A percentile compares a stretch with the other conserved stretches of the same genome.
Evolutionary conservation across 106 monocot genomes (phyloP).

Genomic region (Dioscorea zingiberensis): DNA sequence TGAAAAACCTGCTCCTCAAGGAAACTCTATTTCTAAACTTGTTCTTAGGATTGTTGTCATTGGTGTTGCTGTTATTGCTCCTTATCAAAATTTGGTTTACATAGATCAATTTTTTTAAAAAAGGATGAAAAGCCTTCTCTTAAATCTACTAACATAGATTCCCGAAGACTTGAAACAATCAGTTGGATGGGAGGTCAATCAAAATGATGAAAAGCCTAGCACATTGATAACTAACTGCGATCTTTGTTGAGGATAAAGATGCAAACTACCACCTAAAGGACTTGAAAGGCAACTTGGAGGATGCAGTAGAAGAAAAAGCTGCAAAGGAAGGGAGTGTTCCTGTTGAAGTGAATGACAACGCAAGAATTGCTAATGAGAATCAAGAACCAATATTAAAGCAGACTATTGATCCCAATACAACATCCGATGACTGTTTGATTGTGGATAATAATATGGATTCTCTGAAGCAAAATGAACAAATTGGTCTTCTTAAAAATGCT

Average conservation of each 20-base stretch:
- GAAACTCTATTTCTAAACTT: constrained; percentile 27
- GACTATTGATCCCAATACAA: constrained; percentile 8
- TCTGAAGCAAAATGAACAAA: constrained; percentile 8
- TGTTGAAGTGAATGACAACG: constrained; percentile 20
- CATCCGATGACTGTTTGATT: constrained; percentile 7
- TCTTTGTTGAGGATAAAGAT: constrained; percentile 14
- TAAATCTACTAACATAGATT: constrained; percentile 4
- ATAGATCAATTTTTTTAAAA: constrained; percentile 18
- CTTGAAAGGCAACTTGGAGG: constrained; percentile 6
- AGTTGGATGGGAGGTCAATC: constrained; percentile 10
- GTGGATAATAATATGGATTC: background rate
- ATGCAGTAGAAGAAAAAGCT: constrained; percentile 4
- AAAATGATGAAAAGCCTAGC: constrained; percentile 12
- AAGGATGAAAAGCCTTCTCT: constrained; percentile 22
- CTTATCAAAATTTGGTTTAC: constrained; percentile 49
- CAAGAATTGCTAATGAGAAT: constrained; percentile 10
- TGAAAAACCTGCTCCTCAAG: constrained; percentile 21
- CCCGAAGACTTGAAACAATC: constrained; percentile 16
- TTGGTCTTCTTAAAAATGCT: constrained; percentile 2
- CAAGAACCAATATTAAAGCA: constrained; percentile 11
- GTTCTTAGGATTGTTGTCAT: constrained; percentile 39
- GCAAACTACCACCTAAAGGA: constrained; percentile 5
- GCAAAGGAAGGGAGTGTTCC: constrained; percentile 1
- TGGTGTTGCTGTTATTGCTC: constrained; percentile 37
- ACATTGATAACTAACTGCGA: constrained; percentile 15